Base-by-base conservation (phyloP, 805 yeast species). In the Metschnikowia reukaufii region DNA sequence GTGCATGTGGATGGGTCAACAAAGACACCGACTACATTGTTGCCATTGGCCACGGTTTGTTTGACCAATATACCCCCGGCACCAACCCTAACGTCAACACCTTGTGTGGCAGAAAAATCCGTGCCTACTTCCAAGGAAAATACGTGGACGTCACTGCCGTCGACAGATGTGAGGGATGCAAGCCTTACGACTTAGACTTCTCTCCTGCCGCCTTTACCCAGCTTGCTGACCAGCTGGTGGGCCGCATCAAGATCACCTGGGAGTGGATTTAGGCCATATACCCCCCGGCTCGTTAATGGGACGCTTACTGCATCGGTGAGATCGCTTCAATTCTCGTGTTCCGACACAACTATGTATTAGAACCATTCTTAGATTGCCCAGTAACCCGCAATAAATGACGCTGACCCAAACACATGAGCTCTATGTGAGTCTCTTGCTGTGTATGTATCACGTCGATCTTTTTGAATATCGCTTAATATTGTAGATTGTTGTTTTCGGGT, bases 151-250 rank as follows among this genome's bases (percentile, higher is more conserved):
- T 82, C 40, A 75, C 76, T 18, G 81, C 81, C 41, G 77, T 72
- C 33, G 86, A 82, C 64, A 66, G 75, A 52, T 82, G 86, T 65
- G 77, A 68, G 44, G 83, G 79, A 19, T 82, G 86, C 58, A 52
- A 62, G 20, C 58, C 64, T 42, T 61, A 77, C 48, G 79, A 74
- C 56, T 73, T 82, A 49, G 86, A 82, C 56, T 70, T 82, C 47
- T 77, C 84, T n/a, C 85, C 85, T 7, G 59, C 77, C 47, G 86
- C 86, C 4, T 82, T 82, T 59, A 44, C 64, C 32, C 57, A 67
- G 51, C 64, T 82, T 50, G 85, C 84, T 13, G 78, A 73, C 56
- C 62, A 66, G 60, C 66, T 61, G 42, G 75, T 71, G 55, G 87
- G 86, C 36, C 74, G 82, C 51, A 73, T 82, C 51, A 64, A 70